Percentiles rank a stretch among this genome's conserved stretches.
Evolutionary conservation across 2,329 filamentous ascomycete genomes (phyloP).

Genomic region (Botrytis elliptica): DNA sequence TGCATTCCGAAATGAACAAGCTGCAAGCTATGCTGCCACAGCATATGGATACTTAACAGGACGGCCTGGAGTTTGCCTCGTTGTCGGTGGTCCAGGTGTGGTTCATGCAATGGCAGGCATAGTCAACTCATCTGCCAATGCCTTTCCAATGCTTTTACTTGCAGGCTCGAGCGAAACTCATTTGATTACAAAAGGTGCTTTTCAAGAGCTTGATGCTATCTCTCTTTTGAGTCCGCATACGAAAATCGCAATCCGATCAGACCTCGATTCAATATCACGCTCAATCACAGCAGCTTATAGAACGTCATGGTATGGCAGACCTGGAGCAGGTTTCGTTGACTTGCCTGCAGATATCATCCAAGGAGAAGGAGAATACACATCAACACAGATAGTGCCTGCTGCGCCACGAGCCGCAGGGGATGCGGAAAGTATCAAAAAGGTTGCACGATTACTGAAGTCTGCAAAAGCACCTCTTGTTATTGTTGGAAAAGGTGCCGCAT

Average conservation of each 20-base stretch:
- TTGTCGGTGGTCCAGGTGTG: constrained; percentile 59
- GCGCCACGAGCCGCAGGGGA: constrained; percentile 48
- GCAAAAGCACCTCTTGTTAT: constrained; percentile 53
- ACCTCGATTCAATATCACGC: constrained; percentile 46
- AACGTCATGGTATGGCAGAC: constrained; percentile 53
- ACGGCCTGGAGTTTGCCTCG: constrained; percentile 54
- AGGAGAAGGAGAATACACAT: constrained; percentile 37
- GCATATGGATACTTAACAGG: constrained; percentile 59
- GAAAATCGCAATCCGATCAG: constrained; percentile 49
- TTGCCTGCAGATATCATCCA: constrained; percentile 56
- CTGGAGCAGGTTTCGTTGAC: constrained; percentile 54
- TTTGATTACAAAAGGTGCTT: constrained; percentile 52
- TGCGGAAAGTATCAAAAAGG: constrained; percentile 43
- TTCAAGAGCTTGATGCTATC: constrained; percentile 57
- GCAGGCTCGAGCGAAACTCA: constrained; percentile 54
- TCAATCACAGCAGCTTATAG: constrained; percentile 52
- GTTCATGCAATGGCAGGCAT: constrained; percentile 57
- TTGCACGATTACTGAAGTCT: constrained; percentile 46
- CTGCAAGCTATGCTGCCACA: constrained; percentile 56
- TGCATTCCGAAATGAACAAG: constrained; percentile 58
- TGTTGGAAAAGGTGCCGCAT: constrained; percentile 56
- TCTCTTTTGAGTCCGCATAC: constrained; percentile 52
- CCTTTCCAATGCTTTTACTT: constrained; percentile 54
- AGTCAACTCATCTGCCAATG: constrained; percentile 53
- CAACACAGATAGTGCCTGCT: constrained; percentile 36